Evolutionary conservation across 2,329 filamentous ascomycete species (phyloP), one percentile per base, ranked within the genome.

Genomic region (Gnomoniopsis smithogilvyi): DNA sequence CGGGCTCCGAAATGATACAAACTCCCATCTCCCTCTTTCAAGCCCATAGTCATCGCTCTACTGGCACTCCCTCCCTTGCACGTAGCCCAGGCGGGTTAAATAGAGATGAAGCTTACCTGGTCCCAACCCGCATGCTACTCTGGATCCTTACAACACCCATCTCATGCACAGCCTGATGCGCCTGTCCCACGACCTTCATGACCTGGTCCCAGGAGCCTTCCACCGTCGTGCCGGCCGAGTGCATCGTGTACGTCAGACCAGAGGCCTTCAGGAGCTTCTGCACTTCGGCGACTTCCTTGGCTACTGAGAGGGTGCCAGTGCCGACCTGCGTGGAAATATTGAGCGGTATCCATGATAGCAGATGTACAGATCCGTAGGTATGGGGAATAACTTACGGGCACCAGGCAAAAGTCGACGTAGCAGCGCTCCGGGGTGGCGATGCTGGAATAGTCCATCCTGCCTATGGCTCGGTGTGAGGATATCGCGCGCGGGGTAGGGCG

Each of bases 121-220:
- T 89, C 1, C 94, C 94, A 47, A 92, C 87, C 14, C 94, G 81
- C 76, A 98, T 93, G 70, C 94, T 92, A 30, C 87, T 90, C 78
- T 98, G 94, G 45, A 98, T 90, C 56, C 95, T 80, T 61, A 90
- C 80, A 36, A 92, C 84, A n/a, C 92, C 92, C 61, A 85, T 83
- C 61, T 85, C 76, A 70, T 96, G 92, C 22, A 96, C 84, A 50
- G 91, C 78, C 0, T 83, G 82, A 75, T 96, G 92, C 3, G 90
- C 91, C 76, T 94, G 90, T n/a, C 92, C 92, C 65, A 96, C 90
- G 30, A 93, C 81, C 58, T 78, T 80, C 82, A 96, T 92, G 60
- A 96, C 92, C 34, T 90, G 85, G 64, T 96, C 90, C 94, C 95
- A 98, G 45, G 86, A 83, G 2, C 94, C 95, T 78, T 98, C 94